phyloP scores from a whole-genome alignment of 2,329 filamentous ascomycete species.

The Pezicula radicicola region DNA sequence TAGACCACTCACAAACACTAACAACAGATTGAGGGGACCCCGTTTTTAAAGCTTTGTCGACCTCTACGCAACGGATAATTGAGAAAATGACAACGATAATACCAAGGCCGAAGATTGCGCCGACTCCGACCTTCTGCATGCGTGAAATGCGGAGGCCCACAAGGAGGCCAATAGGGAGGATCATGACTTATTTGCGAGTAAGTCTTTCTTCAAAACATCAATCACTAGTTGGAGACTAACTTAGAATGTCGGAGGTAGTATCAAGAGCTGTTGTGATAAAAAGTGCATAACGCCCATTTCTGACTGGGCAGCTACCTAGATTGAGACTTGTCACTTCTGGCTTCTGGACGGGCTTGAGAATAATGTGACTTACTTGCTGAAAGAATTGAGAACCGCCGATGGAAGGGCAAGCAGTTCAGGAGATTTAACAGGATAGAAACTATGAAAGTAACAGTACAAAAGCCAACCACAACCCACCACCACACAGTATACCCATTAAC shows the following conservation, averaged over 20 bases:
- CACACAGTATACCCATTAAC: constrained; percentile 4
- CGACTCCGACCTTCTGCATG: neutral
- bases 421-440: neutral
- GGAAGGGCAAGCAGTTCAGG: neutral
- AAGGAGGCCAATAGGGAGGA: neutral
- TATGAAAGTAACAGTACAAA: constrained; percentile 5
- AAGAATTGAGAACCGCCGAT: too few relatives aligned
- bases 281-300: too few relatives aligned
- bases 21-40: too few relatives aligned
- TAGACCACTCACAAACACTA: too few relatives aligned
- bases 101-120: neutral
- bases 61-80: constrained; percentile 1
- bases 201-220: too few relatives aligned
- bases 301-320: neutral
- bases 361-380: too few relatives aligned
- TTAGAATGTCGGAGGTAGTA: neutral
- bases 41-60: too few relatives aligned
- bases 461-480: constrained; percentile 12
- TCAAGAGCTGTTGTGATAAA: neutral
- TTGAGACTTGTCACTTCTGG: too few relatives aligned
- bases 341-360: neutral
- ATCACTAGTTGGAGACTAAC: too few relatives aligned
- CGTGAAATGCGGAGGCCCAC: neutral
- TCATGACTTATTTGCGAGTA: neutral
- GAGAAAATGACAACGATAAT: neutral